Evolutionary conservation across 257 asterid genomes (phyloP), one percentile per base, ranked within the genome.

Genomic region (Solanum chilense): DNA sequence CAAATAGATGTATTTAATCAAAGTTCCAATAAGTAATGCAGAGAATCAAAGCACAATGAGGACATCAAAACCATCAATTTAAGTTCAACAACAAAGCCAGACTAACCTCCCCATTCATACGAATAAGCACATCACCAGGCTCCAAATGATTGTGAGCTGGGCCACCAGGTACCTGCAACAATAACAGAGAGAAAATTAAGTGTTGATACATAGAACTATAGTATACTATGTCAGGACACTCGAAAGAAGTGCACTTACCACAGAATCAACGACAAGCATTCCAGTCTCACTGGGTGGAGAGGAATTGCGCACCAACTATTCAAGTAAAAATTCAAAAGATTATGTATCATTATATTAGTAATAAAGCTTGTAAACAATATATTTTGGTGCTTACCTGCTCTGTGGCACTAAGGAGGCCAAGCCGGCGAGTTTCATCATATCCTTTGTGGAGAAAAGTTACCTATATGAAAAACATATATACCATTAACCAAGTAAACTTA

Each of bases 231-330:
- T 21, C 82, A 82, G 84, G 70, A 86, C 82, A 81, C 85, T 86
- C 52, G 52, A 82, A 23, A 87, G 44, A 86, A 87, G 66, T 39
- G 85, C 82, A 89, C 98, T 93, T 90, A 97, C 99, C 94, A 93
- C 99, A 10, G 98, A 96, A 90, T 97, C 99, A 20, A 97, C 98
- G 60, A 97, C 99, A 73, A 97, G 99, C 99, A 97, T 97, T 89
- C 99, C 99, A 87, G 99, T 97, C 94, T 97, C 99, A 82, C 90
- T 97, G 6, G 91, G 93, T n/a, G 97, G 98, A 90, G 98, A 93
- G 84, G 98, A 96, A 91, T 85, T 90, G 82, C 99, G 99, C 75
- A 96, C 99, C 88, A 96, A 89, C 99, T 97, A 89, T 80, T 88
- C 87, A 47, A 44, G 47, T 35, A 39, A 52, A 49, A 73, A 18